phyloP scores from a whole-genome alignment of 805 yeast genomes.

The Ogataea glucozyma region DNA sequence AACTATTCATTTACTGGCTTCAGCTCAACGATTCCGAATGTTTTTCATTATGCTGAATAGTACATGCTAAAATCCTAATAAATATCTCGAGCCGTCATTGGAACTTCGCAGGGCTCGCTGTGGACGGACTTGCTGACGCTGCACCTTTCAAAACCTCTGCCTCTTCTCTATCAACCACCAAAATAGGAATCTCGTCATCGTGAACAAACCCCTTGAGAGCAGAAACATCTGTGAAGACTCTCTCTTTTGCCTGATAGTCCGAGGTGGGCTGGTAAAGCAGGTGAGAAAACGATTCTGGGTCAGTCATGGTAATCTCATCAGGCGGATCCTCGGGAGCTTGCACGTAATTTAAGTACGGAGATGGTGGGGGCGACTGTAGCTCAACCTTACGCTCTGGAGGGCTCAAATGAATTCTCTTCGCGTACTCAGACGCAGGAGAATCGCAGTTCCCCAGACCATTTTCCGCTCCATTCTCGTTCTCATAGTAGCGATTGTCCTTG shows the following conservation, averaged over 20 bases:
- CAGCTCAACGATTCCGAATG: no score
- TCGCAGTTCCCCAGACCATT: background rate
- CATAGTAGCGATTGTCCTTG: conserved; percentile 16
- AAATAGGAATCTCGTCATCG: conserved; percentile 26
- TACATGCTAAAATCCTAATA: no score
- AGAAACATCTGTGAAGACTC: conserved; percentile 16
- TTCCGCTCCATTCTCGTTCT: no score
- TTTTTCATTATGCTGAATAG: no score
- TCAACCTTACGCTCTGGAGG: conserved; percentile 34
- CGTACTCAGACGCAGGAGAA: background rate
- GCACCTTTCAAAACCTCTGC: conserved; percentile 24
- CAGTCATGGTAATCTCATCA: conserved; percentile 31
- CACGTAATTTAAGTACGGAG: conserved; percentile 36
- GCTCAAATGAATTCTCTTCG: conserved; percentile 13
- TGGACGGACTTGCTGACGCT: no score
- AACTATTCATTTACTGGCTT: no score
- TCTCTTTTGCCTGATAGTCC: conserved; percentile 21
- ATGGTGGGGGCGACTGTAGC: conserved; percentile 38
- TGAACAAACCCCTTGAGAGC: conserved; percentile 3
- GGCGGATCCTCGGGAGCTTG: conserved; percentile 37
- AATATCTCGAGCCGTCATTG: background rate
- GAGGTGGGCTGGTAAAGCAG: conserved; percentile 30
- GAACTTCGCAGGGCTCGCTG: background rate
- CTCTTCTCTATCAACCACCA: conserved; percentile 32
- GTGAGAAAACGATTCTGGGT: conserved; percentile 34